phyloP scores from a whole-genome alignment of 2,329 filamentous ascomycete species.

The Penicillium griseofulvum region DNA sequence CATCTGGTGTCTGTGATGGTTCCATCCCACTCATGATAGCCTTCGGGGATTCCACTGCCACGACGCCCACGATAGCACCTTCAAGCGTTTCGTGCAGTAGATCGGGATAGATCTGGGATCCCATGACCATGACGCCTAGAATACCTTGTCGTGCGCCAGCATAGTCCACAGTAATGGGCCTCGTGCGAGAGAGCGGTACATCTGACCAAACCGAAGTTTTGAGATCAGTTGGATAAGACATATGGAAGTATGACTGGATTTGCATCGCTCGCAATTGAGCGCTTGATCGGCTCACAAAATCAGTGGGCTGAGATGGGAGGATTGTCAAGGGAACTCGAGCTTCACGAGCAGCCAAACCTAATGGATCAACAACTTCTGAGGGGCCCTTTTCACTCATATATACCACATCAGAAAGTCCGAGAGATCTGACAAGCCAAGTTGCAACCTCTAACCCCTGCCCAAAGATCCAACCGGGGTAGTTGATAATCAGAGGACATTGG shows the following conservation, averaged over 20 bases:
- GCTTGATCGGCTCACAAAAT: slow-evolving; percentile 48
- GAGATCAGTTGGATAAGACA: slow-evolving; percentile 29
- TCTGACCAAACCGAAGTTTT: slow-evolving; percentile 45
- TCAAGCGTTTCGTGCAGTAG: slow-evolving; percentile 53
- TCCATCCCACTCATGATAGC: slow-evolving; percentile 27
- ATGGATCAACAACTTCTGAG: slow-evolving; percentile 42
- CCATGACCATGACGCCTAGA: slow-evolving; percentile 52
- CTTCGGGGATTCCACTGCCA: slow-evolving; percentile 46
- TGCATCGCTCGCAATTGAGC: slow-evolving; percentile 57
- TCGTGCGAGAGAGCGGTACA: slow-evolving; percentile 45
- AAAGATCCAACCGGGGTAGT: slow-evolving; percentile 57
- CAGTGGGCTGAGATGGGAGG: slow-evolving; percentile 47
- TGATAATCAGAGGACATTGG: slow-evolving; percentile 54
- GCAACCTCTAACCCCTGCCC: slow-evolving; percentile 52
- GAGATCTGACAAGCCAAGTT: slow-evolving; percentile 45
- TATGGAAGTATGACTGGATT: slow-evolving; percentile 61
- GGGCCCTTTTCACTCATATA: slow-evolving; percentile 53
- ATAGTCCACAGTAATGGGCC: slow-evolving; percentile 53
- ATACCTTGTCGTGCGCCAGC: slow-evolving; percentile 46
- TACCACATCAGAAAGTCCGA: slow-evolving; percentile 53
- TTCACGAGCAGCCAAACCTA: slow-evolving; percentile 41
- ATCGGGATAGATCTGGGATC: slow-evolving; percentile 48
- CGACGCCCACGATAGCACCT: slow-evolving; percentile 54
- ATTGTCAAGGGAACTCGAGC: slow-evolving; percentile 42
- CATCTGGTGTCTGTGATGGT: slow-evolving; percentile 2